Evolutionary conservation across 176 grass and related monocot genomes (phyloP).

Genomic region (Panicum miliaceum): DNA sequence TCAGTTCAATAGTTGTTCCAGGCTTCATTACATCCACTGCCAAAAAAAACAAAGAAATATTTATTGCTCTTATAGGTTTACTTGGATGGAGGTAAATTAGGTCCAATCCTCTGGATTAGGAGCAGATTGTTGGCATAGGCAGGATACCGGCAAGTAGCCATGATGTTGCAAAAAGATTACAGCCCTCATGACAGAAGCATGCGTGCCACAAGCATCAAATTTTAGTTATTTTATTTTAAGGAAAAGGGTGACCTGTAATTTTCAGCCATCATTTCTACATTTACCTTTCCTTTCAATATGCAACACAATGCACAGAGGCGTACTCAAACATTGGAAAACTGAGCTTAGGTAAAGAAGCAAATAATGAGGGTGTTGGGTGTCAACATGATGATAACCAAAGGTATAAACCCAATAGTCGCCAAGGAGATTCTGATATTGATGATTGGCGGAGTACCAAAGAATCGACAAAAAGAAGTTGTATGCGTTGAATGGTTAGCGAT

Average conservation of each 20-base stretch:
- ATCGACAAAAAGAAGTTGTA: background rate
- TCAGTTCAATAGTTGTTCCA: slow-evolving; percentile 43
- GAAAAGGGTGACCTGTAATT: background rate
- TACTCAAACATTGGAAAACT: background rate
- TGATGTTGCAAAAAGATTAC: slow-evolving; percentile 5
- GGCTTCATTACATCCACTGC: slow-evolving; percentile 57
- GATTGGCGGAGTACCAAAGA: background rate
- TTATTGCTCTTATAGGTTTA: background rate
- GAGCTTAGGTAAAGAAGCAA: background rate
- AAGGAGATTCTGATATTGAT: background rate
- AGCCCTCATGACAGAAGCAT: background rate
- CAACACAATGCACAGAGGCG: background rate
- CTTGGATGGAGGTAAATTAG: background rate
- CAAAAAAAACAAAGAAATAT: background rate
- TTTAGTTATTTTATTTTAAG: background rate
- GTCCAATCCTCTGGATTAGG: background rate
- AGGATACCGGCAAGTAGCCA: background rate
- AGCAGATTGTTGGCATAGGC: background rate
- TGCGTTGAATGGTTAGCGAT: background rate
- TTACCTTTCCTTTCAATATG: slow-evolving; percentile 11
- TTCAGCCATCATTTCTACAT: background rate
- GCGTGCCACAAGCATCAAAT: background rate
- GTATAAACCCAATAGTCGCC: background rate
- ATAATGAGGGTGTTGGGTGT: background rate
- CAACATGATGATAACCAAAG: background rate